Base-by-base conservation (phyloP, 306 rosid genomes). In the Lathyrus oleraceus region DNA sequence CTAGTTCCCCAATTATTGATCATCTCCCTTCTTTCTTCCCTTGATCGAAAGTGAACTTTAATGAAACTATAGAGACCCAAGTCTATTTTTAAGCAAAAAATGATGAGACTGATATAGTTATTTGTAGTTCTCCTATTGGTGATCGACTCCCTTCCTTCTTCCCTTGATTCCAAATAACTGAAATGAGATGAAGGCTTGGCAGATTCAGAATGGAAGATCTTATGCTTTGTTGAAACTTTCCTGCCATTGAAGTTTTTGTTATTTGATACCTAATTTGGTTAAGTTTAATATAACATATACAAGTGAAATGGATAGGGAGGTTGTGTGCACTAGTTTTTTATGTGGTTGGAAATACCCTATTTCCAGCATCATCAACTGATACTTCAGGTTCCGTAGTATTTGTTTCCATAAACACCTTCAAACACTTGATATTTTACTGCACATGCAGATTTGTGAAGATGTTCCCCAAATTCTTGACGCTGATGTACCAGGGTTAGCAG, bases 391-490 rank as follows among this genome's bases (percentile, higher is more conserved):
- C 57, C 21, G 5, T 14, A 35, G 28, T 48, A 9, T 43, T 70
- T 36, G 23, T 67, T 76, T 68, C 52, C n/a, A 12, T 16, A 17
- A 20, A 32, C 67, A 10, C 44, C 49, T 52, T 67, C 66, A 19
- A 42, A 72, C 67, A 20, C 48, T 65, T 10, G 0, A 16, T 30
- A 20, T 61, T 28, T 69, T 45, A 67, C 65, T 43, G 48, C 38
- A 28, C 58, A n/a, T 32, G 45, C 84, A 95, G 99, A 89, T 95
- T 40, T 95, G 99, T 81, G 99, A 95, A 83, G 99, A 95, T 82
- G 79, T 89, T 85, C 99, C 99, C 19, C 97, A 95, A 84, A 74
- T 86, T 75, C 99, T 95, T 78, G 97, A 95, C 78, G 72, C 88
- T 36, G 99, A 91, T 70, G 83, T 91, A 74, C 87, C 97, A 11